These are phyloP conservation scores for Haplosporangium sp. DNA, from an alignment of 371 early-diverging fungal genomes.

Conservation along the genomic window DNA sequence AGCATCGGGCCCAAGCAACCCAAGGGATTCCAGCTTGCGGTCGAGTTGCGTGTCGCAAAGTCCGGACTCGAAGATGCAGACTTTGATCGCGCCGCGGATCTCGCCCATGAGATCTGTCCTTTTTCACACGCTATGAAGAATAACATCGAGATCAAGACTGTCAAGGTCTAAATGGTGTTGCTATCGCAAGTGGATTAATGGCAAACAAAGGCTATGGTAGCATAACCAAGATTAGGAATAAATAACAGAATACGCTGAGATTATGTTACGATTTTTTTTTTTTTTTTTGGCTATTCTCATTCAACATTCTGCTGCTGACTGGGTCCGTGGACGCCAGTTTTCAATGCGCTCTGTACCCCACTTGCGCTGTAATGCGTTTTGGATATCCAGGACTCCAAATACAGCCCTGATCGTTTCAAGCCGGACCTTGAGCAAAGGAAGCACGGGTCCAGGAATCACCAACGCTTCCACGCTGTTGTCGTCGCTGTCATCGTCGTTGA, in stretches of 20 bases:
- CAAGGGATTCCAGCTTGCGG: constrained; percentile 53
- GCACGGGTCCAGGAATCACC: constrained; percentile 10
- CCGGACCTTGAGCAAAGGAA: constrained; percentile 7
- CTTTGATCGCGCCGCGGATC: constrained; percentile 26
- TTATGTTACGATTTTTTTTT: too few species aligned
- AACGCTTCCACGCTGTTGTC: neutral
- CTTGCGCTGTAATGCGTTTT: constrained; percentile 21
- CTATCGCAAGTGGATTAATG: too few species aligned
- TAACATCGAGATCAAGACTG: constrained; percentile 45
- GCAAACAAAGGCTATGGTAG: neutral
- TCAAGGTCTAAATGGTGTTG: constrained; percentile 40
- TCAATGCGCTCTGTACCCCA: constrained; percentile 9
- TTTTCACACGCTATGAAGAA: constrained; percentile 35
- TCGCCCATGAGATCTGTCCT: constrained; percentile 48
- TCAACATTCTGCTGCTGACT: constrained; percentile 5
- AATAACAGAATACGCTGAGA: too few species aligned
- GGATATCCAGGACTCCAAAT: constrained; percentile 35
- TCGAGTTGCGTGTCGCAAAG: constrained; percentile 39
- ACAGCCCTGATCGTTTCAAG: constrained; percentile 20
- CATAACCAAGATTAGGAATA: neutral
- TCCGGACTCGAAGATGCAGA: constrained; percentile 30
- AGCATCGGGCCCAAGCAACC: constrained; percentile 48
- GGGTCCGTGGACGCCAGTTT: constrained; percentile 11
- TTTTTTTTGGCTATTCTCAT: neutral
- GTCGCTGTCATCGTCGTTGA: neutral